phyloP scores from a whole-genome alignment of 192 early-diverging fungal genomes.

The Coemansia sp. region DNA sequence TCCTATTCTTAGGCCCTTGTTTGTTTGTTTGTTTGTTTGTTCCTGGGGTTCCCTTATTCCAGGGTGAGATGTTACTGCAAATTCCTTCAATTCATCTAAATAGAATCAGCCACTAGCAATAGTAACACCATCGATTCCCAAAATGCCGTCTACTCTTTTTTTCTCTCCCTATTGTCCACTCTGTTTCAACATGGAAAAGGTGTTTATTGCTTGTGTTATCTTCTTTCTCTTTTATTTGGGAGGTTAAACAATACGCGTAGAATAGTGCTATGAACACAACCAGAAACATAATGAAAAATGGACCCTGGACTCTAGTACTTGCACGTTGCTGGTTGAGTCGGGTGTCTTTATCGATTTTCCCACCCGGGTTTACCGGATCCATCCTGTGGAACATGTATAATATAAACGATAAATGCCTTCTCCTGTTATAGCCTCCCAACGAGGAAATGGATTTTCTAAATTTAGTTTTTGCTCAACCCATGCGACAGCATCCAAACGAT shows the following conservation, averaged over 20 bases:
- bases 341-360: not conserved
- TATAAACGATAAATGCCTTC: too few species aligned
- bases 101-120: too few species aligned
- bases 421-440: too few species aligned
- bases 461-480: not conserved
- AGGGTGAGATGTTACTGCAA: too few species aligned
- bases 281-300: not conserved
- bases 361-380: not conserved
- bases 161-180: not conserved
- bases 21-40: too few species aligned
- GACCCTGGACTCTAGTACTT: not conserved
- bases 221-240: not conserved
- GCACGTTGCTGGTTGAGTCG: too few species aligned
- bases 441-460: not conserved
- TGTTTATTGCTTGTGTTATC: not conserved
- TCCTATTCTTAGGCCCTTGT: too few species aligned
- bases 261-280: slow-evolving; percentile 2
- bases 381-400: not conserved
- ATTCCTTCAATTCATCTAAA: too few species aligned
- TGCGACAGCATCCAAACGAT: not conserved
- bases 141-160: not conserved
- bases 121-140: too few species aligned
- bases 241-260: not conserved
- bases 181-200: not conserved
- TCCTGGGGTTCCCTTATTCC: too few species aligned